Evolutionary conservation across 2,329 filamentous ascomycete species (phyloP).

Genomic region (Aphanocladium album): DNA sequence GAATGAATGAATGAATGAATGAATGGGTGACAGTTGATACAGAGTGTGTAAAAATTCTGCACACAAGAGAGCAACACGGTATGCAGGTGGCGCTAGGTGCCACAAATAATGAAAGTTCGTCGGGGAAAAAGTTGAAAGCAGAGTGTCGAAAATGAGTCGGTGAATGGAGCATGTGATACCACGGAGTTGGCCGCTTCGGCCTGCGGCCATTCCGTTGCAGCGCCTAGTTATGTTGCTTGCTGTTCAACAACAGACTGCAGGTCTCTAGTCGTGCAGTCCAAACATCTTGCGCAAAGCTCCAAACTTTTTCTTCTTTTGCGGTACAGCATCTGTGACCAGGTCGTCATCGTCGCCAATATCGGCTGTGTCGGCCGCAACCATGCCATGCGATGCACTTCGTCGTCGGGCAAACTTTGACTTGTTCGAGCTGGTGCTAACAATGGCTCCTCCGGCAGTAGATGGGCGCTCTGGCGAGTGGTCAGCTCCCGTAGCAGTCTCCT

Average conservation of each 20-base stretch:
- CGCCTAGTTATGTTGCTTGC: too few relatives aligned
- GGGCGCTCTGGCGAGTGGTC: constrained; percentile 26
- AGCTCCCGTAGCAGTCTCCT: constrained; percentile 28
- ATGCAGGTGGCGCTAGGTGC: too few relatives aligned
- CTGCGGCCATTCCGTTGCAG: background rate
- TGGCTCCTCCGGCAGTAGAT: constrained; percentile 29
- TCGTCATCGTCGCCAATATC: constrained; percentile 1
- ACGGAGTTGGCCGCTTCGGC: background rate
- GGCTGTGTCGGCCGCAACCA: constrained; percentile 18
- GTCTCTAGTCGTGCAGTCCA: constrained; percentile 40
- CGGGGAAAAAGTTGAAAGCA: background rate
- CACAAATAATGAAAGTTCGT: background rate
- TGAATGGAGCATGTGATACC: background rate
- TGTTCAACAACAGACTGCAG: constrained; percentile 1
- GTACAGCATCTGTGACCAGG: constrained; percentile 13
- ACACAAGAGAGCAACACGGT: background rate
- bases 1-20: too few relatives aligned
- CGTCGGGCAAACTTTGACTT: constrained; percentile 30
- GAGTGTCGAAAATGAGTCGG: background rate
- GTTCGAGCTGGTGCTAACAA: constrained; percentile 15
- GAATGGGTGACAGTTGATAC: too few relatives aligned
- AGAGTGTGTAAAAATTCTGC: background rate
- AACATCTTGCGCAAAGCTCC: constrained; percentile 61
- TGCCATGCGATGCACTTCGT: constrained; percentile 32
- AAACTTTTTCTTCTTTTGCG: constrained; percentile 61